Percentiles rank a stretch among this genome's conserved stretches.
phyloP scores from a whole-genome alignment of 116 monocot species.

The Papilionanthe hybrid region DNA sequence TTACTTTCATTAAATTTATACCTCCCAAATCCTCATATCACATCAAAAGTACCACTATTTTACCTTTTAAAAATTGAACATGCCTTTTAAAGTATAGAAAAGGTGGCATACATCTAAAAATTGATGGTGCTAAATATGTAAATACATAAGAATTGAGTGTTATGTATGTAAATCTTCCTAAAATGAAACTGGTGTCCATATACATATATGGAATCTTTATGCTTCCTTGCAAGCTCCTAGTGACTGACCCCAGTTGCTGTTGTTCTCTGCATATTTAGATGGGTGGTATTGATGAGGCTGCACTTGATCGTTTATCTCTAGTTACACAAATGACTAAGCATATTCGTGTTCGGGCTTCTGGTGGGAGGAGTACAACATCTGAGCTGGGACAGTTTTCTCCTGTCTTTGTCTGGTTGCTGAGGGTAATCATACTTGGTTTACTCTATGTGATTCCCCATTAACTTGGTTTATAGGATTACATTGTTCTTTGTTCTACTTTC shows the following conservation, averaged over 20 bases:
- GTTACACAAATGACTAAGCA: conserved; percentile 79
- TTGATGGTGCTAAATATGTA: too few relatives aligned
- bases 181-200: neutral
- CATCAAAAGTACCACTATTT: too few relatives aligned
- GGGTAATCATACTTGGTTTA: conserved; percentile 35
- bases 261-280: conserved; percentile 33
- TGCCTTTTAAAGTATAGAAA: too few relatives aligned
- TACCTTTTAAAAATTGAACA: too few relatives aligned
- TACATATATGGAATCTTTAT: neutral
- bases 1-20: too few relatives aligned
- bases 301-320: conserved; percentile 77
- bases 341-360: conserved; percentile 89
- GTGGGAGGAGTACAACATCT: conserved; percentile 61
- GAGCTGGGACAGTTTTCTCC: conserved; percentile 97
- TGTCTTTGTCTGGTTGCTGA: conserved; percentile 84
- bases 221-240: neutral
- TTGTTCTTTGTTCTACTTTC: neutral
- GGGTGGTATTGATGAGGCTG: conserved; percentile 99
- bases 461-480: neutral
- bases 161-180: too few relatives aligned
- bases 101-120: too few relatives aligned
- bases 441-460: conserved; percentile 6
- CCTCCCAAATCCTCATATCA: too few relatives aligned
- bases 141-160: too few relatives aligned
- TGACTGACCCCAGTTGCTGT: neutral